Evolutionary conservation across 2,329 filamentous ascomycete species (phyloP).

Genomic region (Colletotrichum acutatum): DNA sequence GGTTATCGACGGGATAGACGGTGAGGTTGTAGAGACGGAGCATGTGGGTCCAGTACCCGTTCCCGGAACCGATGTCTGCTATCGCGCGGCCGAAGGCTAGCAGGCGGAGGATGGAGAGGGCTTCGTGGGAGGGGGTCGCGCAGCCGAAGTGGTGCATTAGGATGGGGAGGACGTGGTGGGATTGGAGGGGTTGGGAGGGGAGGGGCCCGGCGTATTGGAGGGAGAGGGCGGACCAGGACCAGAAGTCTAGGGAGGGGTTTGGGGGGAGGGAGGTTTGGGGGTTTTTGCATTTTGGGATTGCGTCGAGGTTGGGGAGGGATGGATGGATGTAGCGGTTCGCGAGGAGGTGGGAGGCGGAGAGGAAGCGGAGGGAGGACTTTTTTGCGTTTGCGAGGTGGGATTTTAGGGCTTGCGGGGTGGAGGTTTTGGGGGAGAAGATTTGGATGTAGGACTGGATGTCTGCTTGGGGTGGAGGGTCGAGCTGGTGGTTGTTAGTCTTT

Average conservation of each 20-base stretch:
- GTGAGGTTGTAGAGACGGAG: conserved; percentile 67
- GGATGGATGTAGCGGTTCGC: conserved; percentile 63
- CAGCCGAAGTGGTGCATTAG: conserved; percentile 86
- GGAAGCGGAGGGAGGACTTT: conserved; percentile 68
- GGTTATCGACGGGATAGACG: conserved; percentile 73
- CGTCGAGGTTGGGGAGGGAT: conserved; percentile 49
- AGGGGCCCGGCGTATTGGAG: conserved; percentile 75
- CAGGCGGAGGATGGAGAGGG: conserved; percentile 69
- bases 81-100: conserved; percentile 65
- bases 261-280: conserved; percentile 42
- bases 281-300: conserved; percentile 58
- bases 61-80: conserved; percentile 76
- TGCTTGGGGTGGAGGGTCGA: conserved; percentile 59
- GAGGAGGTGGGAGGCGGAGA: conserved; percentile 66
- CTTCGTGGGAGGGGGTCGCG: conserved; percentile 74
- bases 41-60: conserved; percentile 82
- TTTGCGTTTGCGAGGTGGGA: conserved; percentile 73
- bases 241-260: conserved; percentile 77
- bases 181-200: conserved; percentile 59
- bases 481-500: conserved; percentile 39
- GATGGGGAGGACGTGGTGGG: conserved; percentile 77
- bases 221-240: conserved; percentile 71
- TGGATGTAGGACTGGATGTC: conserved; percentile 75
- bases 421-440: conserved; percentile 71
- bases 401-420: conserved; percentile 70